Base-by-base conservation (phyloP, 169 alveolate species). In the Theileria sp. region DNA sequence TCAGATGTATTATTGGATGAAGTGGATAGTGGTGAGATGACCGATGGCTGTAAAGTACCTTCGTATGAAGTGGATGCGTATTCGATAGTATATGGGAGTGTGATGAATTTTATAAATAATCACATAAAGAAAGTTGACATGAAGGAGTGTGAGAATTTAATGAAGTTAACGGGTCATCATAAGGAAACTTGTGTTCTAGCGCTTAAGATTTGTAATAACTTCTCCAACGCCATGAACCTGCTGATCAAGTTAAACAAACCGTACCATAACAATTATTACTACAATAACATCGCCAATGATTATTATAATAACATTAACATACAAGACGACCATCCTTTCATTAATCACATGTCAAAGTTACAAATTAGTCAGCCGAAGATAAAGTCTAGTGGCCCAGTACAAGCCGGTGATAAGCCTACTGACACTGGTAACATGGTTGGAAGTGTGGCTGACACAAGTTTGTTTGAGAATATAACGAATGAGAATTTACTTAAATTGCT, bases 141-240 rank as follows among this genome's bases (percentile, higher is more conserved):
- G 15, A 64, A 25, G 26, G 86, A 82, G 13, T 34, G 49, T 8
- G 60, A 82, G 60, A 44, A 50, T 17, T 50, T 82, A 10, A 56
- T 75, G 60, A 49, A 58, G 19, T 64, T 62, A 34, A 70, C 81
- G 13, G 67, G 73, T 15, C 79, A 64, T n/a, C 54, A 77, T 13
- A 26, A 54, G 25, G 83, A 82, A n/a, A 76, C 81, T 51, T 82
- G 88, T 68, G 25, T 21, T 25, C 66, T 82, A 34, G 84, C 88
- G 0, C 77, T 82, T 44, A 75, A 68, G 80, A 26, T 77, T 26
- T 80, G 81, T 58, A 74, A 70, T 12, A 64, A 66, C 38, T 75
- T 36, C 64, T 15, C 65, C 12, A 81, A 87, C 44, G 79, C 81
- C 17, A 25, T 75, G 65, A 77, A 69, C 23, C 26, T 86, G 32